These are phyloP conservation scores for Colletotrichum sp. DNA, from an alignment of 2,329 filamentous ascomycete genomes.

Conservation along the genomic window DNA sequence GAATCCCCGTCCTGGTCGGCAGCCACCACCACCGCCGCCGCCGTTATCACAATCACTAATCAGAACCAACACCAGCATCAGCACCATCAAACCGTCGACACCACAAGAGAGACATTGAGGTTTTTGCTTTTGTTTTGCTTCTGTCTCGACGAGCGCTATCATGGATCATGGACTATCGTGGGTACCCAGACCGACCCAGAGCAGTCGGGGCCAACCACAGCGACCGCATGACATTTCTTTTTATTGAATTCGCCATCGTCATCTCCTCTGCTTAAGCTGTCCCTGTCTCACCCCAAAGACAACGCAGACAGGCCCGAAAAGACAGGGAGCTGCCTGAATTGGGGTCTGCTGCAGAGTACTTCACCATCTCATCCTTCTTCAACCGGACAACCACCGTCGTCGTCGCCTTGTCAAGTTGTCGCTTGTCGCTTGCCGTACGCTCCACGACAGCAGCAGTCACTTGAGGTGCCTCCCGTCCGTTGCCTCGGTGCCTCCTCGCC, in stretches of 20 bases:
- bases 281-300: neutral
- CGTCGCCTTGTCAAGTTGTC: neutral
- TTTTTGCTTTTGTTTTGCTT: neutral
- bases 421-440: neutral
- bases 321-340: neutral
- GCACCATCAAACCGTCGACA: neutral
- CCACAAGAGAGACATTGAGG: neutral
- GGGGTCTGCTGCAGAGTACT: neutral
- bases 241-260: constrained; percentile 4
- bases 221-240: constrained; percentile 12
- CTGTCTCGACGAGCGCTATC: neutral
- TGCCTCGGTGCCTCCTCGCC: neutral
- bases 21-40: neutral
- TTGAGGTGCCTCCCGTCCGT: neutral
- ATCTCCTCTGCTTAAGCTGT: neutral
- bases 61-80: neutral
- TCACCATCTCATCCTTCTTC: neutral
- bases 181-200: neutral
- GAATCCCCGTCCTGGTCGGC: neutral
- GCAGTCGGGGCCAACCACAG: neutral
- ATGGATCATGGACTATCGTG: neutral
- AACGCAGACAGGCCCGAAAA: neutral
- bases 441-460: neutral
- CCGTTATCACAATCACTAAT: neutral
- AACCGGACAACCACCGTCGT: neutral